phyloP scores from a whole-genome alignment of 805 yeast species.

The Myxozyma geophila region DNA sequence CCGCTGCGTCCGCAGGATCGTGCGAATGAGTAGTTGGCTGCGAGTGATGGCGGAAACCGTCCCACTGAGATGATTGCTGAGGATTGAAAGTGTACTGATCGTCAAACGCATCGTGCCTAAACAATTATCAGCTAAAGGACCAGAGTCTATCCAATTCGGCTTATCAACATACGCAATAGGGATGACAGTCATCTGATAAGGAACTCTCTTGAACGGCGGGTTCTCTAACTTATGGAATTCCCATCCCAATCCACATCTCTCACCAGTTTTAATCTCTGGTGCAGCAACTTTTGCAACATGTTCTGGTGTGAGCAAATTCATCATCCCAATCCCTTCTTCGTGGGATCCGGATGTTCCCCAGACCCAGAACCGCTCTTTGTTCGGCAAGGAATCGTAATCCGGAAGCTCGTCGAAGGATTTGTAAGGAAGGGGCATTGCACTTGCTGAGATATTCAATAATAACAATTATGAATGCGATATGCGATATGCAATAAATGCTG shows the following conservation, averaged over 20 bases:
- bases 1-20: constrained; percentile 9
- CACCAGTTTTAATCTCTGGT: constrained; percentile 37
- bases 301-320: constrained; percentile 36
- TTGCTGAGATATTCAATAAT: too few species aligned
- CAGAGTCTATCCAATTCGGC: neutral
- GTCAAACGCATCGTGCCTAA: constrained; percentile 23
- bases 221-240: constrained; percentile 35
- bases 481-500: too few species aligned
- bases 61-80: constrained; percentile 41
- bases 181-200: neutral
- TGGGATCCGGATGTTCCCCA: constrained; percentile 42
- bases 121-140: neutral
- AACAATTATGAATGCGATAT: too few species aligned
- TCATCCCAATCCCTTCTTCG: constrained; percentile 40
- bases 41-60: constrained; percentile 41
- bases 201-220: constrained; percentile 31
- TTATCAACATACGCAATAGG: constrained; percentile 1
- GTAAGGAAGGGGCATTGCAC: neutral
- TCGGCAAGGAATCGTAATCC: constrained; percentile 35
- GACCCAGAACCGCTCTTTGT: constrained; percentile 40
- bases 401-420: constrained; percentile 35
- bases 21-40: constrained; percentile 35
- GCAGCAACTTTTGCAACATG: constrained; percentile 33
- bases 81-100: constrained; percentile 40
- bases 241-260: constrained; percentile 37